Conservation (phyloP, 176 grass and related monocot genomes). For the Calamus simplicifolius region DNA sequence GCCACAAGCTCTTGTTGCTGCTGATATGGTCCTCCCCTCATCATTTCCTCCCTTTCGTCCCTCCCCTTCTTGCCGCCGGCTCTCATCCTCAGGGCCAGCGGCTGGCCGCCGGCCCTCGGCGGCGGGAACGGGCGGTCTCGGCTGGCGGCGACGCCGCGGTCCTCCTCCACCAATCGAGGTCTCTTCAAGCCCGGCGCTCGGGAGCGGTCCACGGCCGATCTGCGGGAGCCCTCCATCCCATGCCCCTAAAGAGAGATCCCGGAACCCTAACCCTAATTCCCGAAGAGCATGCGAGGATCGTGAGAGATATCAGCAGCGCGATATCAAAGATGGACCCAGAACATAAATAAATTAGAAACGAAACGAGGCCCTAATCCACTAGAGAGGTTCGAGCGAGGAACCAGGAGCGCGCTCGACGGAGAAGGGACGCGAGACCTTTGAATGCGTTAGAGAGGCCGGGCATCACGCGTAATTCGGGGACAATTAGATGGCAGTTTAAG, state of each 20-base stretch:
- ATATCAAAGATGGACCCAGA: too few relatives aligned
- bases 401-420: too few relatives aligned
- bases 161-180: conserved; percentile 33
- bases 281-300: too few relatives aligned
- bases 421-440: too few relatives aligned
- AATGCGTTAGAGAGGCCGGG: too few relatives aligned
- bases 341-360: too few relatives aligned
- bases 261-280: too few relatives aligned
- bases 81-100: not conserved
- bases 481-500: too few relatives aligned
- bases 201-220: conserved; percentile 43
- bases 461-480: too few relatives aligned
- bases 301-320: too few relatives aligned
- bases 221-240: conserved; percentile 38
- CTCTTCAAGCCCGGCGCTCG: conserved; percentile 60
- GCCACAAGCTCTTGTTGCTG: conserved; percentile 62
- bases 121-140: conserved; percentile 9
- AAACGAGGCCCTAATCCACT: too few relatives aligned
- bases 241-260: conserved; percentile 11
- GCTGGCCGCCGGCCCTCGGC: not conserved
- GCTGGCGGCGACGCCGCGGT: conserved; percentile 1
- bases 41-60: conserved; percentile 7
- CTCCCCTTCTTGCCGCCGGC: conserved; percentile 1
- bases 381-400: too few relatives aligned
- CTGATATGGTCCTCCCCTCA: conserved; percentile 14